These are phyloP conservation scores for Sanguinoderma infundibulare DNA, from an alignment of 1,284 basidiomycete species.

Conservation along the genomic window DNA sequence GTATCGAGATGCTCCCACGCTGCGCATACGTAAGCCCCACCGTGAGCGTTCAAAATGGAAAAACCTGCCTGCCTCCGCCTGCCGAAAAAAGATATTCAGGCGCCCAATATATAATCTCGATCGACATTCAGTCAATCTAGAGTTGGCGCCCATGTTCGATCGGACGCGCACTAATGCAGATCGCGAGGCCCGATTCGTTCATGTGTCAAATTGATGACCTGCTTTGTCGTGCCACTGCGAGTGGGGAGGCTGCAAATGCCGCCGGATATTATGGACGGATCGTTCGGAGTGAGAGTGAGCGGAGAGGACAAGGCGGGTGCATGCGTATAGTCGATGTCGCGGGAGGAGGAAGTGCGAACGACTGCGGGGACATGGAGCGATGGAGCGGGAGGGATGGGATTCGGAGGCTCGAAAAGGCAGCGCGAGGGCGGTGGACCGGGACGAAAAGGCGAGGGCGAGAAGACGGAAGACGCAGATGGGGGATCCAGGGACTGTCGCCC, in stretches of 20 bases:
- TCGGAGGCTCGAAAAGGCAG: constrained; percentile 16
- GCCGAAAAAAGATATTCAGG: constrained; percentile 13
- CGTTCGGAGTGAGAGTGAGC: too few species aligned
- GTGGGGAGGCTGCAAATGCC: neutral
- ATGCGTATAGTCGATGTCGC: neutral
- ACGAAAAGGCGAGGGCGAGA: neutral
- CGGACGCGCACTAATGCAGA: constrained; percentile 18
- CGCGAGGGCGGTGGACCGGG: constrained; percentile 6
- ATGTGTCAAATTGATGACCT: constrained; percentile 9
- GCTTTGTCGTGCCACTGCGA: neutral
- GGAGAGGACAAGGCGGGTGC: constrained; percentile 3
- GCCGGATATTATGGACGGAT: too few species aligned
- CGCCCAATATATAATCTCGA: constrained; percentile 17
- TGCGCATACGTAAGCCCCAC: constrained; percentile 5
- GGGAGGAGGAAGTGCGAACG: constrained; percentile 1
- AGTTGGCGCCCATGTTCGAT: constrained; percentile 13
- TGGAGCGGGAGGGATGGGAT: constrained; percentile 17
- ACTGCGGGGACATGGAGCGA: constrained; percentile 17
- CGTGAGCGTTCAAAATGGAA: constrained; percentile 5
- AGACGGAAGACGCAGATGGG: constrained; percentile 9
- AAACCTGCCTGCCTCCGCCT: neutral
- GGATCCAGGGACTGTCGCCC: constrained; percentile 11
- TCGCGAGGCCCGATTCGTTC: constrained; percentile 10
- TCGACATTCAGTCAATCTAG: constrained; percentile 26
- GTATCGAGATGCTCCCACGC: too few species aligned